Base-by-base conservation (phyloP, 441 rosid species). In the Daphne laureola region DNA sequence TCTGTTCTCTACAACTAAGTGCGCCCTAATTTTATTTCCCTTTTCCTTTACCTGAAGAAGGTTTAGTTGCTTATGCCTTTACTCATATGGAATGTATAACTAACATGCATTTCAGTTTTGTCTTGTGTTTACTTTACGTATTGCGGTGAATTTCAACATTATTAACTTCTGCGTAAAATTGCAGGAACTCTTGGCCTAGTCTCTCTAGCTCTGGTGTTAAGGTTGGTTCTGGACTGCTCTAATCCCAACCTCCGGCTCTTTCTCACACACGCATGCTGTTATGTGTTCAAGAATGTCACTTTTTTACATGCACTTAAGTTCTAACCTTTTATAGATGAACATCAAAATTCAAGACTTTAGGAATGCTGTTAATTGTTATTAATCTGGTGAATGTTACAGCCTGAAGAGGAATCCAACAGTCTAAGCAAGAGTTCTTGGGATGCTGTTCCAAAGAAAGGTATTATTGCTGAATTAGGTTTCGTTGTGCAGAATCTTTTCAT, bases 101-200 rank as follows among this genome's bases (percentile, higher is more conserved):
- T 6, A 9, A 5, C 38, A 31, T 31, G 38, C 2, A 31, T 31
- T 31, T 31, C 38, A 31, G 11, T 7, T 31, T 31, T 31, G 35
- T 27, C 38, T 31, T 1, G 38, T 9, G 8, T 31, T 9, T 31
- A 0, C 8, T 31, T 31, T 31, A 31, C 8, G 4, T 31, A 4
- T 31, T 5, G 38, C 11, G 11, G 38, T 31, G 38, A 31, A 31
- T 1, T 6, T 31, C 25, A 31, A 31, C 36, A 5, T 31, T 31
- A 31, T 31, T 31, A 31, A 31, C 38, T 31, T 9, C 38, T 31
- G 8, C 11, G 38, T 11, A 5, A 31, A 7, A 2, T 12, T 79
- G 68, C 70, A 85, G 92, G 70, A 64, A 71, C 18, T 57, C 87
- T 47, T 82, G 89, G 85, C 69, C 89, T 25, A 71, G 78, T 55